A percentile compares a stretch with the other conserved stretches of the same genome.
These are phyloP conservation scores for Pyronema domesticum DNA, from an alignment of 495 filamentous ascomycete genomes.

Conservation along the genomic window DNA sequence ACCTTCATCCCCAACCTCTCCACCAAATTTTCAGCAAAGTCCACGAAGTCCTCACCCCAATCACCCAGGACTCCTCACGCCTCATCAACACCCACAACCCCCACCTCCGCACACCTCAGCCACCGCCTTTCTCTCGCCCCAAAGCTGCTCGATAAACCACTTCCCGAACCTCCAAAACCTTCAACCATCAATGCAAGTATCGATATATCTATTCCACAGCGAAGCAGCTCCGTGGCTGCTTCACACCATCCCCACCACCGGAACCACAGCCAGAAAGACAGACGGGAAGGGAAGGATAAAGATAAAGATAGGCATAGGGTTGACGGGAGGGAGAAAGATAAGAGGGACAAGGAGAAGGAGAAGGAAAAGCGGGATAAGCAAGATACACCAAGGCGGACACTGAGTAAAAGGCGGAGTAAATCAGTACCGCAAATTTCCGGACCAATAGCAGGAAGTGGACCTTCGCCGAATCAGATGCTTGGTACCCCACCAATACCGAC, in stretches of 20 bases:
- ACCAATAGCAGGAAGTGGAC: background rate
- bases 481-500: no score
- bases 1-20: no score
- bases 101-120: background rate
- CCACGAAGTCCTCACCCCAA: no score
- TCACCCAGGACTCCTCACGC: background rate
- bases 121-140: background rate
- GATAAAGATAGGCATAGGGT: no score
- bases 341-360: no score
- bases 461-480: no score
- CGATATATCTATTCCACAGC: background rate
- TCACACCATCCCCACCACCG: background rate
- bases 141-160: background rate
- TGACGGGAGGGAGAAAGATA: no score
- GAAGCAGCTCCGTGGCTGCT: background rate
- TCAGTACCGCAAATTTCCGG: background rate
- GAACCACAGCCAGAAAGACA: no score
- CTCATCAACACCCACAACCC: background rate
- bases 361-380: no score
- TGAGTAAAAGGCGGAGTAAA: background rate
- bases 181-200: background rate
- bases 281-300: no score
- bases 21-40: no score
- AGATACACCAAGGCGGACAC: background rate
- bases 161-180: background rate